Percentiles rank a stretch among this genome's conserved stretches.
phyloP scores from a whole-genome alignment of 2,329 filamentous ascomycete genomes.

The Xylariaceae sp. region DNA sequence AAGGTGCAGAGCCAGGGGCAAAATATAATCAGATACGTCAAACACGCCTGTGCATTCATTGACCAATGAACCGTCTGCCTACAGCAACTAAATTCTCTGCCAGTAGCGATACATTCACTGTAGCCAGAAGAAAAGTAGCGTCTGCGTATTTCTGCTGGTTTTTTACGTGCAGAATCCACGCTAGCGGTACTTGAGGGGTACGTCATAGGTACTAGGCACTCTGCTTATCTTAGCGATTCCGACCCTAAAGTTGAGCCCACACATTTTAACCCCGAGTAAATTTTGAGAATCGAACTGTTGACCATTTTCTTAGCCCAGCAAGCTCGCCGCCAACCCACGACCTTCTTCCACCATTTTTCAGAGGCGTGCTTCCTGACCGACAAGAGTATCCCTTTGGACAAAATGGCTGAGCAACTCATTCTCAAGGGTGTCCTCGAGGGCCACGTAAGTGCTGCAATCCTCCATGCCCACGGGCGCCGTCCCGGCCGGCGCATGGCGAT shows the following conservation, averaged over 20 bases:
- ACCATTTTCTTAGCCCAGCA: constrained; percentile 22
- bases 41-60: constrained; percentile 18
- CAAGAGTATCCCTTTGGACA: constrained; percentile 38
- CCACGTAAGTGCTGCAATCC: constrained; percentile 60
- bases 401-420: constrained; percentile 89
- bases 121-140: neutral
- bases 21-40: neutral
- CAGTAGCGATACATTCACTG: neutral
- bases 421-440: constrained; percentile 96
- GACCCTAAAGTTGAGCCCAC: constrained; percentile 37
- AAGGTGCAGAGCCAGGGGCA: neutral
- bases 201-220: neutral
- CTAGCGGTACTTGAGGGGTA: neutral
- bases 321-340: constrained; percentile 20
- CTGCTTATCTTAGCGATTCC: constrained; percentile 24
- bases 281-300: constrained; percentile 21
- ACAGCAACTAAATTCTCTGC: neutral
- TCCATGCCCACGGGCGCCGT: neutral
- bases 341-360: constrained; percentile 33
- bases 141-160: neutral
- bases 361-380: constrained; percentile 27
- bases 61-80: constrained; percentile 29
- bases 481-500: constrained; percentile 3
- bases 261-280: constrained; percentile 38
- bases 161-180: neutral